Percentiles rank a stretch among this genome's conserved stretches.
phyloP scores from a whole-genome alignment of 306 rosid genomes.

The Vigna radiata region DNA sequence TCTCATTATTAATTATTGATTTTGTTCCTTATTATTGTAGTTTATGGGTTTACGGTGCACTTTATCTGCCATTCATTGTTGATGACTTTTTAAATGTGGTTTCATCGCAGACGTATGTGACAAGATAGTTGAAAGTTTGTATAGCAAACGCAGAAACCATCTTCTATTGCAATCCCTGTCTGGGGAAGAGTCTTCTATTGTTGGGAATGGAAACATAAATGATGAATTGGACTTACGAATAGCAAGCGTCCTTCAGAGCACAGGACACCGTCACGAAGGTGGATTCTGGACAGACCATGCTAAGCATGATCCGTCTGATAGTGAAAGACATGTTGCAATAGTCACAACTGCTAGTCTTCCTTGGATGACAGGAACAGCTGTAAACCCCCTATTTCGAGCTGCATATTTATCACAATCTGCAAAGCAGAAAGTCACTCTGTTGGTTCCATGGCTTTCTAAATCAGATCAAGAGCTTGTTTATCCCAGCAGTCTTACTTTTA shows the following conservation, averaged over 20 bases:
- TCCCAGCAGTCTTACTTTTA: conserved; percentile 76
- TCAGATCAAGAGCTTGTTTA: conserved; percentile 94
- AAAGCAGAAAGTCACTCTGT: conserved; percentile 79
- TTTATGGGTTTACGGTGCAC: background rate
- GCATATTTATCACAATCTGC: conserved; percentile 88
- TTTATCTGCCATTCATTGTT: conserved; percentile 29
- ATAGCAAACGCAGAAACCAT: conserved; percentile 81
- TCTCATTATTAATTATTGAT: too few relatives aligned
- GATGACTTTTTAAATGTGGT: conserved; percentile 40
- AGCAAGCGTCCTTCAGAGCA: conserved; percentile 94
- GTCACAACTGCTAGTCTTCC: conserved; percentile 99
- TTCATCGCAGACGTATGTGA: conserved; percentile 89
- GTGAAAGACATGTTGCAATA: conserved; percentile 87
- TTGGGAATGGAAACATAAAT: conserved; percentile 72
- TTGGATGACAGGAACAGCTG: conserved; percentile 99
- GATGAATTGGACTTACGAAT: conserved; percentile 87
- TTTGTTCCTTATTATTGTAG: too few relatives aligned
- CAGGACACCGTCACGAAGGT: conserved; percentile 91
- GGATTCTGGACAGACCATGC: conserved; percentile 82
- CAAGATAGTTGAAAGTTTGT: conserved; percentile 88
- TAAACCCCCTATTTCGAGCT: conserved; percentile 95
- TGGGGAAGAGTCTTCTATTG: conserved; percentile 65
- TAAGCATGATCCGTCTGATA: conserved; percentile 62
- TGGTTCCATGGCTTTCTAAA: conserved; percentile 97
- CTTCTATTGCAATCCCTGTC: conserved; percentile 63